Percentiles rank a stretch among this genome's conserved stretches.
phyloP scores from a whole-genome alignment of 345 rosid species.

The Nasturtium officinale region DNA sequence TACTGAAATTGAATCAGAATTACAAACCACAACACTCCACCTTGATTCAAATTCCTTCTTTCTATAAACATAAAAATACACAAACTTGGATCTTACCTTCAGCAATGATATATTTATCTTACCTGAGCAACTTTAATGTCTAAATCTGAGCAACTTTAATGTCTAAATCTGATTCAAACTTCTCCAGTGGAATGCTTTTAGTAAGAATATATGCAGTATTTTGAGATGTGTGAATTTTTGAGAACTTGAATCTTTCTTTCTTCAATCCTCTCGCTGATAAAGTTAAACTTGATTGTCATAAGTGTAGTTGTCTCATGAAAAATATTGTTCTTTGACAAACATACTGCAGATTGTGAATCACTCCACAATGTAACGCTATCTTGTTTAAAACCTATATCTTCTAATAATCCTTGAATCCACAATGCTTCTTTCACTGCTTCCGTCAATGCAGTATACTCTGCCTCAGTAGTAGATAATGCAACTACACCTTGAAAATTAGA shows the following conservation, averaged over 20 bases:
- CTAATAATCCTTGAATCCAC: not conserved
- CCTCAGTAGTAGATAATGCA: not conserved
- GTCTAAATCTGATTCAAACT: not conserved
- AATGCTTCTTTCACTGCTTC: not conserved
- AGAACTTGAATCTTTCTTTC: not conserved
- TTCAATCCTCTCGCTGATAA: not conserved
- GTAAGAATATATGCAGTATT: not conserved
- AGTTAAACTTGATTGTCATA: not conserved
- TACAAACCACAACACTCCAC: too few relatives aligned
- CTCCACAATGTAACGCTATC: not conserved
- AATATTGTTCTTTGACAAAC: not conserved
- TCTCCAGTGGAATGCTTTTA: not conserved
- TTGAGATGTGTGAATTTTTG: not conserved
- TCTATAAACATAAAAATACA: too few relatives aligned
- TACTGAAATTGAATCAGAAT: too few relatives aligned
- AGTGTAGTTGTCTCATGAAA: not conserved
- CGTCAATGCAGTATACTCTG: not conserved
- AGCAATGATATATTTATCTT: too few relatives aligned
- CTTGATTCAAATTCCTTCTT: too few relatives aligned
- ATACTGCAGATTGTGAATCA: not conserved
- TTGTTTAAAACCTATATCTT: not conserved
- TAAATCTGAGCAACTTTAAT: not conserved
- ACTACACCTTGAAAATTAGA: not conserved
- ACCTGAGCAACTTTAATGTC: too few relatives aligned
- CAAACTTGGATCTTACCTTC: too few relatives aligned